A percentile compares a stretch with the other conserved stretches of the same genome.
Evolutionary conservation across 176 grass and related monocot genomes (phyloP).

Genomic region (Guadua angustifolia): DNA sequence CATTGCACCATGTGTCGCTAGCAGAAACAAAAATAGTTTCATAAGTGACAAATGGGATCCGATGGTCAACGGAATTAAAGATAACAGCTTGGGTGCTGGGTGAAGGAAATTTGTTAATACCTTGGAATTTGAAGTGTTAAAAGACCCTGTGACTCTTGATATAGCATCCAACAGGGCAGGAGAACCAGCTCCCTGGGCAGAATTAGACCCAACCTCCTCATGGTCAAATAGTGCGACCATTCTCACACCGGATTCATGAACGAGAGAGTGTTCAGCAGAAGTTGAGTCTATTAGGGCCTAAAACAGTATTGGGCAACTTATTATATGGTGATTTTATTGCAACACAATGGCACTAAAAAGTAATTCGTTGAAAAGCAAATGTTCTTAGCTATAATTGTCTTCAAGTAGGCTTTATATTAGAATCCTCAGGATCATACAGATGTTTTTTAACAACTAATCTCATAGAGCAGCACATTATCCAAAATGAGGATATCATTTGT

Average conservation of each 20-base stretch:
- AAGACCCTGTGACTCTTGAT: constrained; percentile 84
- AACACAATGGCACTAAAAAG: background rate
- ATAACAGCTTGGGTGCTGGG: constrained; percentile 4
- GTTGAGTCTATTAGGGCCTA: constrained; percentile 88
- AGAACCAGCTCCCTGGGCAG: constrained; percentile 96
- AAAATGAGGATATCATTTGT: background rate
- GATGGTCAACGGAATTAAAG: background rate
- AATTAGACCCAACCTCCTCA: constrained; percentile 95
- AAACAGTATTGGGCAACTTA: constrained; percentile 47
- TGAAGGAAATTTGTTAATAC: constrained; percentile 47
- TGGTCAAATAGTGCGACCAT: constrained; percentile 99
- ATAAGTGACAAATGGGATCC: constrained; percentile 13
- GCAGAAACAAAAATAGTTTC: background rate
- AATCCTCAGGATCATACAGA: constrained; percentile 24
- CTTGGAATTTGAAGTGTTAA: constrained; percentile 68
- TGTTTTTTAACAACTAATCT: constrained; percentile 20
- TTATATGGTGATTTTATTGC: constrained; percentile 16
- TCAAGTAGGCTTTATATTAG: constrained; percentile 8
- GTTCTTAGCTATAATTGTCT: background rate
- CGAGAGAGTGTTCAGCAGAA: constrained; percentile 60
- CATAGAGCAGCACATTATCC: constrained; percentile 11
- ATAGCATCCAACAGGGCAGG: constrained; percentile 95
- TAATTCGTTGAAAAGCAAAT: background rate
- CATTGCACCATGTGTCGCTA: background rate
- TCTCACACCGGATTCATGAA: constrained; percentile 79